Evolutionary conservation across 352 stramenopile species (phyloP).

Genomic region (Phytophthora hibernalis): DNA sequence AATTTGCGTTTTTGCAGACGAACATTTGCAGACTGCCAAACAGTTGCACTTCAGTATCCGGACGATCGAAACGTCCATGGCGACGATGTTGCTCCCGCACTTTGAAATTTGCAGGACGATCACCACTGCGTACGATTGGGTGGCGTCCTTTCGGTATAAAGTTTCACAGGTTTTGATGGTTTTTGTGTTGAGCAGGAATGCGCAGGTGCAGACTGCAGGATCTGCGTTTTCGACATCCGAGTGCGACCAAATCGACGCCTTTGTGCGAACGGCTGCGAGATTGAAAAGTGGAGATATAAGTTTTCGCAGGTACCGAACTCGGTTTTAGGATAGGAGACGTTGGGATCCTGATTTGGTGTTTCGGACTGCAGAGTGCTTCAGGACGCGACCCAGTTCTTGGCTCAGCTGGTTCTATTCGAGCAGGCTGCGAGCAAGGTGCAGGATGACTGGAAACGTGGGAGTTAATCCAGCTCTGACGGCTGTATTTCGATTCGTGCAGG

Average conservation of each 20-base stretch:
- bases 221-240: conserved; percentile 36
- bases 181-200: conserved; percentile 37
- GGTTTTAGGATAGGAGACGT: too few relatives aligned
- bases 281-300: conserved; percentile 36
- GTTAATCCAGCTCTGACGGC: too few relatives aligned
- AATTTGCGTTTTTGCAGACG: conserved; percentile 28
- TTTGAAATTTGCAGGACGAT: conserved; percentile 68
- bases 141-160: background rate
- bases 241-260: conserved; percentile 38
- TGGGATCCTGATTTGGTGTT: too few relatives aligned
- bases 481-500: conserved; percentile 41
- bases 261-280: conserved; percentile 39
- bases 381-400: conserved; percentile 38
- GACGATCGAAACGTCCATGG: conserved; percentile 56
- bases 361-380: conserved; percentile 38
- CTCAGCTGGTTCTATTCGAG: conserved; percentile 57
- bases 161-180: background rate
- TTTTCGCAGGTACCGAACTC: conserved; percentile 44
- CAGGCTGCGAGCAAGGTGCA: conserved; percentile 54
- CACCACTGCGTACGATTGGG: conserved; percentile 51
- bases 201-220: conserved; percentile 36
- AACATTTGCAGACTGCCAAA: conserved; percentile 38
- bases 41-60: conserved; percentile 51
- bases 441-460: background rate
- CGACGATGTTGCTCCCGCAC: conserved; percentile 57